Conservation (phyloP, 345 rosid species). For the Orychophragmus violaceus region DNA sequence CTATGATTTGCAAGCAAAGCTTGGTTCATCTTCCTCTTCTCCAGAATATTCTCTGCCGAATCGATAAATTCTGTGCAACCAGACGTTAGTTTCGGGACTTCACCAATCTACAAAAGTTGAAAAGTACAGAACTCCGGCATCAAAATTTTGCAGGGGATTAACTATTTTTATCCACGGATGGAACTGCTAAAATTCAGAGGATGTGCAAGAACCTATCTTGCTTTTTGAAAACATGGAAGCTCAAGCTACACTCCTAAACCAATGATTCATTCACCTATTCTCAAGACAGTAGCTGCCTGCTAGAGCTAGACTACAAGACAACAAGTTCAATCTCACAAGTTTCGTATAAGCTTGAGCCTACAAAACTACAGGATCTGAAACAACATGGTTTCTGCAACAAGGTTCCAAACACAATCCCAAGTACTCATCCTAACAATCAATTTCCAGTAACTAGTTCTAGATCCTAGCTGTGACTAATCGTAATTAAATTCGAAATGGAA, state of each 20-base stretch:
- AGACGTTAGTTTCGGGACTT: constrained; percentile 71
- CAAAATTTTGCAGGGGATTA: neutral
- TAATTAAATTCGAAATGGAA: neutral
- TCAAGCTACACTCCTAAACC: constrained; percentile 5
- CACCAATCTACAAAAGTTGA: constrained; percentile 50
- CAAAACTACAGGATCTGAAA: neutral
- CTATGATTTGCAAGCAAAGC: constrained; percentile 79
- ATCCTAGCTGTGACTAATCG: constrained; percentile 1
- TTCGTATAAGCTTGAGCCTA: neutral
- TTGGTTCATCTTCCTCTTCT: constrained; percentile 93
- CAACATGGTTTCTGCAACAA: neutral
- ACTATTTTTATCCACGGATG: neutral
- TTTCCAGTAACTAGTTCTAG: neutral
- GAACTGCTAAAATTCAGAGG: neutral
- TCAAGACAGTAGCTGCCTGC: neutral
- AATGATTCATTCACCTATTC: constrained; percentile 23
- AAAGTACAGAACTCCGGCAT: neutral
- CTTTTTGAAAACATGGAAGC: neutral
- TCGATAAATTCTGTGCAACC: constrained; percentile 88
- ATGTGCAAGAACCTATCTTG: neutral
- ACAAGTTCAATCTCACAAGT: neutral
- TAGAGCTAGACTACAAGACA: constrained; percentile 3
- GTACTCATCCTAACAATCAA: neutral
- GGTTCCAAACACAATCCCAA: neutral
- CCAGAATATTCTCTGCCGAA: constrained; percentile 82